Evolutionary conservation across 2,329 filamentous ascomycete genomes (phyloP), one percentile per base, ranked within the genome.

Genomic region (Triangularia verruculosa): DNA sequence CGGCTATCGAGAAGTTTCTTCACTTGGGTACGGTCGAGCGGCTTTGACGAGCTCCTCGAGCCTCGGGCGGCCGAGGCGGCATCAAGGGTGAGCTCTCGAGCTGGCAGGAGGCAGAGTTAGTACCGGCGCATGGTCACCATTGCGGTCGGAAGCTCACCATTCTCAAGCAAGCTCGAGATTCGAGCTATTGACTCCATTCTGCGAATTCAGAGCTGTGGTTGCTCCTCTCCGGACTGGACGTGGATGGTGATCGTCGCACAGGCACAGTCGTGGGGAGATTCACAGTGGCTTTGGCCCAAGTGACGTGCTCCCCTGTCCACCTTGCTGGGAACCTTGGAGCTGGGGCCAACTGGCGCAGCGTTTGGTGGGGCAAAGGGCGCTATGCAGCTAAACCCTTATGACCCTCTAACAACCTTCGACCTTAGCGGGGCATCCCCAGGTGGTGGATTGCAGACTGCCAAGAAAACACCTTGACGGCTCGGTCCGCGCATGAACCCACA

Each of bases 11-110:
- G 84, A 17, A 98, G 86, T 80, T 94, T 97, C 82, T 96, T 96
- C 74, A 98, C 89, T 79, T 97, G 93, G 64, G 85, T 82, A n/a
- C 88, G 85, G 65, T 93, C 89, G 68, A 95, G 79, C 54, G 87
- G 86, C 61, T 86, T 86, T 34, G 68, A 59, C 11, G 86, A 81
- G 70, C 83, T 82, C 65, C 86, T 82, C 65, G 83, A 82, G 74
- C 81, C 85, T 73, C 92, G 86, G 70, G 93, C 93, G 71, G 93
- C 92, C 77, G 93, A 92, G 72, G 95, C 94, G 70, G 95, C 95
- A 84, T 99, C 95, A 78, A 99, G 88, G 63, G 95, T 99, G 74
- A 99, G 89, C 79, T 98, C 95, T 78, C 95, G 90, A 75, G 95
- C 95, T 97, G 67, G 9, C 24, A 22, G 9, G 13, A 6, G 57